phyloP scores from a whole-genome alignment of 805 yeast species.

The Wickerhamomyces bovis region DNA sequence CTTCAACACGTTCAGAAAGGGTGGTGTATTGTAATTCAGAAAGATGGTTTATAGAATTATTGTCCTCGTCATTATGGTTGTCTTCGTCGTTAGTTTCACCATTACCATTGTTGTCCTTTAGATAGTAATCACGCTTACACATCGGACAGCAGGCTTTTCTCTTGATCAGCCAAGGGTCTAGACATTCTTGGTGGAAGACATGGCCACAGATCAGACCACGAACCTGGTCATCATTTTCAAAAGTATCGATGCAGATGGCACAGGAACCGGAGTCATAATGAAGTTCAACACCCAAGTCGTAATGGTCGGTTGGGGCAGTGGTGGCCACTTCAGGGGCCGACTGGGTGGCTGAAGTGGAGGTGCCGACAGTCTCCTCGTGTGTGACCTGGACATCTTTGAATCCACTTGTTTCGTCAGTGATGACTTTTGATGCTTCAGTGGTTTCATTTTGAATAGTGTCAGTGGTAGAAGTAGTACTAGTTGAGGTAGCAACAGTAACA shows the following conservation, averaged over 20 bases:
- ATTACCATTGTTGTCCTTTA: constrained; percentile 18
- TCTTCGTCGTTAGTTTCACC: constrained; percentile 18
- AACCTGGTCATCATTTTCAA: constrained; percentile 57
- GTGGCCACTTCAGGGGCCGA: not conserved
- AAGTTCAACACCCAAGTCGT: constrained; percentile 21
- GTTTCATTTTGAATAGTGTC: not conserved
- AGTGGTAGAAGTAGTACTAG: not conserved
- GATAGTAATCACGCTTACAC: constrained; percentile 65
- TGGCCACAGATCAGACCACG: constrained; percentile 79
- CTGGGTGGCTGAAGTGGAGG: not conserved
- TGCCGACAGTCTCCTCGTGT: not conserved
- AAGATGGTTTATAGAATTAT: constrained; percentile 17
- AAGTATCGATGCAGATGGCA: constrained; percentile 69
- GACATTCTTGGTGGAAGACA: constrained; percentile 72
- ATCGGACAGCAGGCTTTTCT: constrained; percentile 79
- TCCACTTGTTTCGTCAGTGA: not conserved
- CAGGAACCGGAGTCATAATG: constrained; percentile 67
- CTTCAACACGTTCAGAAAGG: constrained; percentile 35
- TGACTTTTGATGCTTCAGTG: not conserved
- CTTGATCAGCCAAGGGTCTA: constrained; percentile 75
- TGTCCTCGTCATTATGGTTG: constrained; percentile 22
- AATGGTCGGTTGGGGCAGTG: constrained; percentile 1
- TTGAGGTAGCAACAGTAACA: too few species aligned
- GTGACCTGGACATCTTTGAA: not conserved
- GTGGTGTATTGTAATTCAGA: constrained; percentile 34